Conservation (phyloP, 257 asterid genomes). For the Catharanthus roseus region DNA sequence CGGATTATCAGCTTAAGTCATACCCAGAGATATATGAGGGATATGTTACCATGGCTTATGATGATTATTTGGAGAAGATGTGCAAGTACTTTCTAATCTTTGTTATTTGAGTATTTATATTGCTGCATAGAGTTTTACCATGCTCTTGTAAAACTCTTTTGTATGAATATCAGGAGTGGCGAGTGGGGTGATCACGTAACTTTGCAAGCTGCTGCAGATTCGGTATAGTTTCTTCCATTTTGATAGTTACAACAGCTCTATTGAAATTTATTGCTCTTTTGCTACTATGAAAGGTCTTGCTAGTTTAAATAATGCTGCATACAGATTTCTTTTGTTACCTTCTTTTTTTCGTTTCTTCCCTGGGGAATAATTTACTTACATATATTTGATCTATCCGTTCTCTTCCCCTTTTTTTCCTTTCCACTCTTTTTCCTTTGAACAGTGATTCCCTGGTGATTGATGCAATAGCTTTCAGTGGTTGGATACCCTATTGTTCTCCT, state of each 20-base stretch:
- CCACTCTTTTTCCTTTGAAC: background rate
- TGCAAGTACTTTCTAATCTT: constrained; percentile 54
- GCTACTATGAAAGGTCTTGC: background rate
- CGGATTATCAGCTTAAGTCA: constrained; percentile 63
- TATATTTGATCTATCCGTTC: no score
- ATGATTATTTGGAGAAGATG: constrained; percentile 69
- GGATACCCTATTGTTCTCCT: background rate
- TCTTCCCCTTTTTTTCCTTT: no score
- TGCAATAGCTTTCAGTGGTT: background rate
- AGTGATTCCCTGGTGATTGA: background rate
- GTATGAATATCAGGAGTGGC: constrained; percentile 51
- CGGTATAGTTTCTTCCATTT: constrained; percentile 39
- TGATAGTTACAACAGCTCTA: background rate
- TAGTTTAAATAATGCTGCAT: background rate
- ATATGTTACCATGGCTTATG: constrained; percentile 93
- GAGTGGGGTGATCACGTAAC: constrained; percentile 99
- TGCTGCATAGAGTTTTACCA: constrained; percentile 15
- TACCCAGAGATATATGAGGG: constrained; percentile 76
- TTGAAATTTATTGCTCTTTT: background rate
- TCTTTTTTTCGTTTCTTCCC: no score
- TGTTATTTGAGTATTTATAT: background rate
- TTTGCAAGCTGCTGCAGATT: constrained; percentile 97
- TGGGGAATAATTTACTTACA: no score
- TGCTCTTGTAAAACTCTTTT: constrained; percentile 20
- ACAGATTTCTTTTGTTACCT: background rate